Base-by-base conservation (phyloP, 2,329 filamentous ascomycete species). In the Penicillium thymicola region DNA sequence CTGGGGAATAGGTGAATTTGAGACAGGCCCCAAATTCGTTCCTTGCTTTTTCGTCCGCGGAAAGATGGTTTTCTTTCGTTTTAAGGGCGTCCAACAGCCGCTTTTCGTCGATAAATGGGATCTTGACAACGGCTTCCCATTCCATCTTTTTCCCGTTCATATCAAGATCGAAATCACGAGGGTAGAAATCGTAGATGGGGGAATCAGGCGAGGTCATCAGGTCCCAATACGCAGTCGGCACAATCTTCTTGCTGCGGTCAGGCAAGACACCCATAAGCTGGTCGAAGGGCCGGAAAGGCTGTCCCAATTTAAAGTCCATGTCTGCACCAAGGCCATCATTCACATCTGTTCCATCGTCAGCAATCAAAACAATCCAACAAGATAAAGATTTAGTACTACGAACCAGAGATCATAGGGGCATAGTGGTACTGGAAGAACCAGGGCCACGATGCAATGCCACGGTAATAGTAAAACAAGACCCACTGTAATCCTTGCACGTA, bases 141-240 rank as follows among this genome's bases (percentile, higher is more conserved):
- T 99, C 95, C 89, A 96, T 95, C 78, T 96, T 99, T 80, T 99
- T 99, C 58, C 94, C 95, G 67, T 99, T 97, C 94, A 99, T 97
- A 72, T 99, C 95, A 40, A 99, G 81, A 63, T 95, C 91, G 68
- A 99, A 99, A 67, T 99, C 94, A 66, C 93, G 85, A 2, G 94
- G 94, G 68, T 99, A 99, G 72, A 99, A 99, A 71, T 99, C 94
- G 68, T 96, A 89, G 72, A 99, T 99, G 2, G 94, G 92, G 16
- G 93, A 97, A 16, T 89, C 84, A 2, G 88, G 82, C 54, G 89
- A 89, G 2, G 91, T 97, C 94, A 99, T 99, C 47, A 99, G 81
- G 27, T 90, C 86, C 75, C 94, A 90, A 74, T 96, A 97, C 4
- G 92, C 86, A 36, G 77, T 75, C 2, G 94, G 94, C 1, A 99